phyloP scores from a whole-genome alignment of 805 yeast genomes.

The Suhomyces vadensis region DNA sequence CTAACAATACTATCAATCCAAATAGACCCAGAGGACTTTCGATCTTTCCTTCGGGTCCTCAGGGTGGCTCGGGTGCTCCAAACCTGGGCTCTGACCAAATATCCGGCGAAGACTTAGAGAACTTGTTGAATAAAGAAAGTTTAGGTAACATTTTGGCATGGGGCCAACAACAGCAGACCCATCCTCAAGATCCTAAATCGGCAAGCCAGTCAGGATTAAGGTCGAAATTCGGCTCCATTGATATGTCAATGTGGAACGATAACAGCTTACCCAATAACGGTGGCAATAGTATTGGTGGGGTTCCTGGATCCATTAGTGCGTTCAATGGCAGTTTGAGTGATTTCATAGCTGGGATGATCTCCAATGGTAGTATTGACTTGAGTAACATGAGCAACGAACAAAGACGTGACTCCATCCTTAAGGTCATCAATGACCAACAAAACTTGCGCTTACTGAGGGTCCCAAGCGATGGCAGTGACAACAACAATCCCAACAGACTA shows the following conservation, averaged over 20 bases:
- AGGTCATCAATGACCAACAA: slow-evolving; percentile 37
- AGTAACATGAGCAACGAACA: slow-evolving; percentile 41
- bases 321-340: slow-evolving; percentile 34
- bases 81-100: slow-evolving; percentile 17
- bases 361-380: slow-evolving; percentile 40
- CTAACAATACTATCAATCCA: slow-evolving; percentile 9
- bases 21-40: slow-evolving; percentile 21
- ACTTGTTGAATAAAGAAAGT: slow-evolving; percentile 34
- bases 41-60: slow-evolving; percentile 14
- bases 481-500: slow-evolving; percentile 5
- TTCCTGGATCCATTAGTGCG: slow-evolving; percentile 30
- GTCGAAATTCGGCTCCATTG: slow-evolving; percentile 30
- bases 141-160: slow-evolving; percentile 31
- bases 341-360: slow-evolving; percentile 33
- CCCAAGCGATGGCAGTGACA: slow-evolving; percentile 12
- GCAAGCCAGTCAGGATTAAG: slow-evolving; percentile 14
- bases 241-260: slow-evolving; percentile 21
- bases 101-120: slow-evolving; percentile 35
- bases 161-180: slow-evolving; percentile 21
- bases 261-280: slow-evolving; percentile 13
- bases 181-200: slow-evolving; percentile 15
- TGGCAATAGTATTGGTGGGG: slow-evolving; percentile 19
- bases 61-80: slow-evolving; percentile 5
- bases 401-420: slow-evolving; percentile 41
- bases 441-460: slow-evolving; percentile 11